These are phyloP conservation scores for Kluyveromyces sp. DNA, from an alignment of 1,139 yeast genomes.

Conservation along the genomic window DNA sequence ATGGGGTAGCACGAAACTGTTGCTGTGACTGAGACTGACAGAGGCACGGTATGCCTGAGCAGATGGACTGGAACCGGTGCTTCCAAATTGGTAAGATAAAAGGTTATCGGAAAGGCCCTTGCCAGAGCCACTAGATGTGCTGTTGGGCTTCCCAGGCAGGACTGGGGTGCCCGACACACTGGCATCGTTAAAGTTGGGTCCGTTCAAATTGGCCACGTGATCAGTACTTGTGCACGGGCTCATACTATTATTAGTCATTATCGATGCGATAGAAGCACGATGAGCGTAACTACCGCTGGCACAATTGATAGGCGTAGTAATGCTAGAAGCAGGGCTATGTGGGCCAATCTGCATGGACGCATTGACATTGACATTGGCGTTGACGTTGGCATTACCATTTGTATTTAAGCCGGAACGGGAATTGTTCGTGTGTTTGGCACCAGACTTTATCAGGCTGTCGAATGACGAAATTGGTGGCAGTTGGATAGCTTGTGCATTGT, in stretches of 20 bases:
- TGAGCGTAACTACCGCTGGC: too few relatives aligned
- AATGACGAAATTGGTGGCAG: constrained; percentile 27
- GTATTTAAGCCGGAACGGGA: background rate
- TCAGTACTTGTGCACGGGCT: too few relatives aligned
- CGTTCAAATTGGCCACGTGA: too few relatives aligned
- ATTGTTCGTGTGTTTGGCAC: constrained; percentile 4
- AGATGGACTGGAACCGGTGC: constrained; percentile 1
- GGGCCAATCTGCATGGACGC: too few relatives aligned
- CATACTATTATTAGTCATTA: too few relatives aligned
- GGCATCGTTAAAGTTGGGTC: too few relatives aligned
- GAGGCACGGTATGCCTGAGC: constrained; percentile 8
- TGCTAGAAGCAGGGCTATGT: too few relatives aligned
- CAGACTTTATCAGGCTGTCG: constrained; percentile 16
- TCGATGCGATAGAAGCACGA: too few relatives aligned
- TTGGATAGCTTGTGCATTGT: constrained; percentile 9
- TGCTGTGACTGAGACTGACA: too few relatives aligned
- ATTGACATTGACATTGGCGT: background rate
- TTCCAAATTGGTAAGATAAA: constrained; percentile 3
- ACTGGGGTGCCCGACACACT: background rate
- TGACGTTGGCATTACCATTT: background rate
- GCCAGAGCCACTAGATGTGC: background rate
- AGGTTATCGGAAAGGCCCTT: background rate
- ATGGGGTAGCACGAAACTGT: constrained; percentile 5
- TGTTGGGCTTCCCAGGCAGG: background rate
- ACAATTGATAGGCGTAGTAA: too few relatives aligned